Evolutionary conservation across 768 basidiomycete species (phyloP).

Genomic region (Pleurotus pulmonarius): DNA sequence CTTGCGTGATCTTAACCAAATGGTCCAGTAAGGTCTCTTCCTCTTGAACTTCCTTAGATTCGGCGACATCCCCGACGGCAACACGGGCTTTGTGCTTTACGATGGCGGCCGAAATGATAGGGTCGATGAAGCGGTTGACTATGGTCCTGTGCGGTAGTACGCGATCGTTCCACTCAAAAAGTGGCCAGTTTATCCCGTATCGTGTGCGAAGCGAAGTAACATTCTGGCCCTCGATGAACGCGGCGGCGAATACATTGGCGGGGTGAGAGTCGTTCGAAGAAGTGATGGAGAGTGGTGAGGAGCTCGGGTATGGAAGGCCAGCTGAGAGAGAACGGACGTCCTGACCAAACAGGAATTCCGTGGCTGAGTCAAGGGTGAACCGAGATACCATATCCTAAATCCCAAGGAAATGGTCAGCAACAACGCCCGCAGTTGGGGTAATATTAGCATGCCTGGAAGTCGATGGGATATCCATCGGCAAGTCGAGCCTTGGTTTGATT

Average conservation of each 20-base stretch:
- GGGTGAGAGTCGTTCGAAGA: conserved; percentile 25
- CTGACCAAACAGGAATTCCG: conserved; percentile 56
- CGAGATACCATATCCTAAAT: conserved; percentile 37
- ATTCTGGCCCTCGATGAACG: conserved; percentile 45
- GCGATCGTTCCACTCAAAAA: conserved; percentile 47
- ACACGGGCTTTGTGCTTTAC: conserved; percentile 24
- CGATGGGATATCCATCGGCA: conserved; percentile 43
- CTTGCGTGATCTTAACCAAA: conserved; percentile 48
- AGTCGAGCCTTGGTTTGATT: conserved; percentile 39
- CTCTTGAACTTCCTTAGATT: conserved; percentile 27
- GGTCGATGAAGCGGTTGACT: conserved; percentile 46
- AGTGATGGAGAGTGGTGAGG: conserved; percentile 20
- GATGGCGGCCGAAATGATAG: conserved; percentile 45
- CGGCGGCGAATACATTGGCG: conserved; percentile 40
- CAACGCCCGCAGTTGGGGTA: too few relatives aligned
- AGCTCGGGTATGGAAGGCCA: conserved; percentile 47
- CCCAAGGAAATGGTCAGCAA: neutral
- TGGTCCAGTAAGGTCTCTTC: conserved; percentile 44
- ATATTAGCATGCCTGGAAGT: conserved; percentile 47
- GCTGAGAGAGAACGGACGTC: conserved; percentile 47
- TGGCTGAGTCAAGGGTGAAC: conserved; percentile 63
- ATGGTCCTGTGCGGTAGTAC: conserved; percentile 37
- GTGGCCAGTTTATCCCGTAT: conserved; percentile 40
- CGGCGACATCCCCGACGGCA: conserved; percentile 5
- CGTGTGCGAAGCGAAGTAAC: conserved; percentile 31